These are phyloP conservation scores for Candida parachauliodes DNA, from an alignment of 805 yeast genomes.

Conservation along the genomic window DNA sequence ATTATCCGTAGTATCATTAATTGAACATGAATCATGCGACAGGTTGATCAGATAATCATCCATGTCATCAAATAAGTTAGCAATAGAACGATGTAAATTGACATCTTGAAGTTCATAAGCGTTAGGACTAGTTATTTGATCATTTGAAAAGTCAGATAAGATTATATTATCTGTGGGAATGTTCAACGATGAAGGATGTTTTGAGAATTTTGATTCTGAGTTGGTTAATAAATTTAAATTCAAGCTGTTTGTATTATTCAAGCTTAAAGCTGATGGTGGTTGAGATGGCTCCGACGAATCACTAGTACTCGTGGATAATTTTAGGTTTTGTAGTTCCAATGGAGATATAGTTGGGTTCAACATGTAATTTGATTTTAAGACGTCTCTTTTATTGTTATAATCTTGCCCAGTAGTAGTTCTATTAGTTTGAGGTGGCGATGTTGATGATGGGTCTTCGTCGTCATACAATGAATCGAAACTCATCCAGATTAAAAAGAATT, in stretches of 20 bases:
- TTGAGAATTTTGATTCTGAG: neutral
- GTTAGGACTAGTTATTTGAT: constrained; percentile 4
- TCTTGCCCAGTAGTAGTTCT: neutral
- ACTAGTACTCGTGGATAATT: neutral
- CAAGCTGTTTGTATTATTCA: neutral
- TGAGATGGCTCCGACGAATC: constrained; percentile 1
- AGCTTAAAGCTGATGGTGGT: constrained; percentile 6
- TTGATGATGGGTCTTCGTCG: neutral
- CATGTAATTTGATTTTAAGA: neutral
- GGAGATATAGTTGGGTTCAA: neutral
- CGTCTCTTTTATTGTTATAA: neutral
- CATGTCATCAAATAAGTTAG: constrained; percentile 8
- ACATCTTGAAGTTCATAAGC: neutral
- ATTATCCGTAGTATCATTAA: neutral
- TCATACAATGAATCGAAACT: neutral
- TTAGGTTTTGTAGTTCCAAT: neutral
- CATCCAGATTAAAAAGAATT: too few species aligned
- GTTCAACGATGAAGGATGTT: neutral
- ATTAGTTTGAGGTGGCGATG: neutral
- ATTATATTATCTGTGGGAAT: constrained; percentile 1
- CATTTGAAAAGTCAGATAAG: constrained; percentile 3
- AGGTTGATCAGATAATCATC: constrained; percentile 4
- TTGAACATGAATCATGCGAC: constrained; percentile 2
- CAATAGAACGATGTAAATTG: constrained; percentile 5
- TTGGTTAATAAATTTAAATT: neutral